A percentile compares a stretch with the other conserved stretches of the same genome.
Conservation (phyloP, 495 filamentous ascomycete genomes). For the Daldinia loculata region DNA sequence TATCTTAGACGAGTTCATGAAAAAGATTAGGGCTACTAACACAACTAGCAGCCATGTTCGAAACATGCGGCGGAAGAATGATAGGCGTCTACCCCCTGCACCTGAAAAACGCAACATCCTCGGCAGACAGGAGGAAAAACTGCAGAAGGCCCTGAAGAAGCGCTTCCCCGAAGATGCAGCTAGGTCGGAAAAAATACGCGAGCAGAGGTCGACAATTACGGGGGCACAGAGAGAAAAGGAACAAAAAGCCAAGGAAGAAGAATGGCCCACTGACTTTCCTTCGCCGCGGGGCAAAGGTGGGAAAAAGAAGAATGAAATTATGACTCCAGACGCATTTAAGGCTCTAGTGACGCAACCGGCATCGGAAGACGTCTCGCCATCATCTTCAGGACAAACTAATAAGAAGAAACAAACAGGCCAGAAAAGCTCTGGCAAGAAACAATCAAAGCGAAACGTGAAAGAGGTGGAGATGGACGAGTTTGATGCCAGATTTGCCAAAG, state of each 20-base stretch:
- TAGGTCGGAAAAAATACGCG: neutral
- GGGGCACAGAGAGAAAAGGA: neutral
- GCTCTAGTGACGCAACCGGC: neutral
- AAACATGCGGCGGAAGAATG: conserved; percentile 19
- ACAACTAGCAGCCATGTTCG: conserved; percentile 22
- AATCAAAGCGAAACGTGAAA: neutral
- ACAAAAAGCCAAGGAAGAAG: neutral
- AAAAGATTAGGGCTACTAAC: conserved; percentile 10
- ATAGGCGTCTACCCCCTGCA: neutral
- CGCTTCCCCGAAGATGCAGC: conserved; percentile 5
- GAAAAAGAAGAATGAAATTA: neutral
- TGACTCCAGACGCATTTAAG: conserved; percentile 21
- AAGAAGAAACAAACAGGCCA: conserved; percentile 1
- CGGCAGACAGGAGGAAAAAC: neutral
- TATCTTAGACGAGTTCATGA: conserved; percentile 36
- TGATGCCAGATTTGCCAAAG: conserved; percentile 21
- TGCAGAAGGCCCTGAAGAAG: neutral
- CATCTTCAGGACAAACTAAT: neutral
- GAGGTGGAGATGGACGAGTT: conserved; percentile 9
- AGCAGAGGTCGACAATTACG: neutral
- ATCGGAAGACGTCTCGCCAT: no score
- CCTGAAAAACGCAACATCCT: conserved; percentile 1
- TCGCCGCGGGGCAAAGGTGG: neutral
- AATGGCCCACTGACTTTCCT: neutral
- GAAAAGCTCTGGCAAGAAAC: neutral